These are phyloP conservation scores for Emiliania huxleyi DNA, from an alignment of 78 protist genomes.

Conservation along the genomic window DNA sequence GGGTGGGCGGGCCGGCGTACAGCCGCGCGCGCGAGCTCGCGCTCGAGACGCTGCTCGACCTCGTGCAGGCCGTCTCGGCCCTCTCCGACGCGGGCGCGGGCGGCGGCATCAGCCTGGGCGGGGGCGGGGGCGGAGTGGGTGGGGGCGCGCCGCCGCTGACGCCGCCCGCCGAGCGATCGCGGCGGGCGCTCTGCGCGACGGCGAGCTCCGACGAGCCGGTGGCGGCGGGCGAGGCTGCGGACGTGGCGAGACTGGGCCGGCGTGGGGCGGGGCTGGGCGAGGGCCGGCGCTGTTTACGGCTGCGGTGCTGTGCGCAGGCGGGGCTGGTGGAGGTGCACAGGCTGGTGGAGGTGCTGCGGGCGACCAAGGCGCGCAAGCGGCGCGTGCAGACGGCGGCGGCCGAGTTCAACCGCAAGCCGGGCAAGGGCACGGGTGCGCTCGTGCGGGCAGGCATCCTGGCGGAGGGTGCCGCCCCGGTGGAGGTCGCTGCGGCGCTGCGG, in stretches of 20 bases:
- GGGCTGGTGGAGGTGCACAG: not conserved
- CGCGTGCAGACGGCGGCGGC: slow-evolving; percentile 24
- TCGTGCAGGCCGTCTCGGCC: not conserved
- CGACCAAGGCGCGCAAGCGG: slow-evolving; percentile 4
- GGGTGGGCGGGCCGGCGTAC: not conserved
- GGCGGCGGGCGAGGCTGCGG: not conserved
- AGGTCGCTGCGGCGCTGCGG: slow-evolving; percentile 27
- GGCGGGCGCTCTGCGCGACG: no score
- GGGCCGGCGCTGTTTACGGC: no score
- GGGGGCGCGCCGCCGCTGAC: no score
- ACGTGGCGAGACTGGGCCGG: not conserved
- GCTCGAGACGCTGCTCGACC: not conserved
- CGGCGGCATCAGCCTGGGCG: no score
- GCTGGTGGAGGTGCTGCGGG: not conserved
- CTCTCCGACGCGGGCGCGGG: no score
- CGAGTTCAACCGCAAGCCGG: slow-evolving; percentile 30
- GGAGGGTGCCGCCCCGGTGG: not conserved
- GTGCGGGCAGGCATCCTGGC: slow-evolving; percentile 1
- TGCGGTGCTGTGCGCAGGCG: no score
- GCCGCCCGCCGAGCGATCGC: not conserved
- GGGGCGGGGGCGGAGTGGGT: no score
- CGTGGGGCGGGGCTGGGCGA: not conserved
- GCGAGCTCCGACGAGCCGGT: no score
- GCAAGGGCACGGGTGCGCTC: not conserved
- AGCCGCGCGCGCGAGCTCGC: not conserved